Evolutionary conservation across 192 early-diverging fungal species (phyloP), one percentile per base, ranked within the genome.

Genomic region (Linnemannia schmuckeri): DNA sequence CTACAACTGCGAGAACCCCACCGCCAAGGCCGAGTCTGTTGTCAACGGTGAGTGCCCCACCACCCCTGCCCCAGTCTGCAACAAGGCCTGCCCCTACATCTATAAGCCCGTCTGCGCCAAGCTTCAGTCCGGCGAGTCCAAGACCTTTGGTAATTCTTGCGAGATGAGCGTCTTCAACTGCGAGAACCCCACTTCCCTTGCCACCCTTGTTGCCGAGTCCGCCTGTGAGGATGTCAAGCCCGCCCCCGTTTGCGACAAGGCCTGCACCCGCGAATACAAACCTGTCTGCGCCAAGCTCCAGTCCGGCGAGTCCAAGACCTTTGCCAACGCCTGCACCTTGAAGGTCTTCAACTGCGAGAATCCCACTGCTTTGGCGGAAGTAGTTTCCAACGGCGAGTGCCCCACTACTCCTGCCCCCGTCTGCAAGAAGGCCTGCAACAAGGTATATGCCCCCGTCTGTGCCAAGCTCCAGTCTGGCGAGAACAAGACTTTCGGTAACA

Each of bases 201-300:
- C 47, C 18, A 49, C 47, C 47, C 17, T 49, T 49, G 18, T 49
- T 20, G 47, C 47, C 18, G 47, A 49, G 47, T 20, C 47, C 47
- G 47, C 47, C 15, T 49, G 47, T 20, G 47, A 49, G 47, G 47
- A 49, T 49, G 47, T 49, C 47, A 49, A 49, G 47, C 47, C 47
- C 18, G 47, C 47, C 18, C 47, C 47, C 18, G 47, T 49, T 17
- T 69, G 70, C 70, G 24, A 72, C 70, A 72, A 72, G 70, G 70
- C 40, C 37, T 72, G 70, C 70, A 72, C 70, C 7, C 8, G 20
- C 22, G 70, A 72, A 38, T 72, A 72, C 70, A 72, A 10, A 38
- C 70, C 70, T 20, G 70, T 72, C 70, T 72, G 70, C 70, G 70
- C 70, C 40, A 38, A 72, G 70, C 41, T 71, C 35, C 38, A 41